These are phyloP conservation scores for Vanrija pseudolonga DNA, from an alignment of 1,284 basidiomycete genomes.

Conservation along the genomic window DNA sequence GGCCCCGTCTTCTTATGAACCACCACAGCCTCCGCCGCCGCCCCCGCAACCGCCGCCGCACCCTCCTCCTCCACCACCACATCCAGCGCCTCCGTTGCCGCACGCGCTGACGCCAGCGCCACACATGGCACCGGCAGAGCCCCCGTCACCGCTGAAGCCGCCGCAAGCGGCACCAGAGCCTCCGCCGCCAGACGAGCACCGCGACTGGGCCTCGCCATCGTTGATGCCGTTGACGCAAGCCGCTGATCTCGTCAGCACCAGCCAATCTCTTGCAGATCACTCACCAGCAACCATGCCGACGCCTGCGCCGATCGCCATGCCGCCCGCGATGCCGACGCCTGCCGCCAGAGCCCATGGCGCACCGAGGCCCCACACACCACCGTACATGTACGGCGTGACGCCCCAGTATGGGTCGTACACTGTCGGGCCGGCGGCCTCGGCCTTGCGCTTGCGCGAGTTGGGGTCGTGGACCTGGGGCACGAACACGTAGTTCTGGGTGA, in stretches of 20 bases:
- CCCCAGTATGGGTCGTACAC: slow-evolving; percentile 14
- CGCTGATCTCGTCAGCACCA: background rate
- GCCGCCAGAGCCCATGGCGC: slow-evolving; percentile 3
- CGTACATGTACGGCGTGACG: slow-evolving; percentile 5
- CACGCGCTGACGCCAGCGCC: background rate
- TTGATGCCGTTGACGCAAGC: background rate
- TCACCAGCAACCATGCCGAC: background rate
- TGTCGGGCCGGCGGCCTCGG: background rate
- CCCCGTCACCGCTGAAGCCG: background rate
- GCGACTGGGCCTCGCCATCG: background rate
- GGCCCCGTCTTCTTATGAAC: background rate
- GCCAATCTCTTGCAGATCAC: background rate
- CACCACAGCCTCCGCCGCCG: background rate
- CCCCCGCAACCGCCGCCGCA: slow-evolving; percentile 1
- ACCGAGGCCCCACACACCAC: background rate
- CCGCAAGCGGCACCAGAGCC: background rate
- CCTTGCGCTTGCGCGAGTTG: background rate
- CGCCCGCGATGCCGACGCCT: background rate
- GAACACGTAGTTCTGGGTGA: slow-evolving; percentile 7
- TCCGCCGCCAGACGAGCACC: background rate
- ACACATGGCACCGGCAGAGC: background rate
- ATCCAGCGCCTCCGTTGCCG: background rate
- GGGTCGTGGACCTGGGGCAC: background rate
- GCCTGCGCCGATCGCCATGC: background rate
- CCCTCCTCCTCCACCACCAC: background rate